A percentile compares a stretch with the other conserved stretches of the same genome.
phyloP scores from a whole-genome alignment of 495 filamentous ascomycete genomes.

The Hypoxylon lienhwacheense region DNA sequence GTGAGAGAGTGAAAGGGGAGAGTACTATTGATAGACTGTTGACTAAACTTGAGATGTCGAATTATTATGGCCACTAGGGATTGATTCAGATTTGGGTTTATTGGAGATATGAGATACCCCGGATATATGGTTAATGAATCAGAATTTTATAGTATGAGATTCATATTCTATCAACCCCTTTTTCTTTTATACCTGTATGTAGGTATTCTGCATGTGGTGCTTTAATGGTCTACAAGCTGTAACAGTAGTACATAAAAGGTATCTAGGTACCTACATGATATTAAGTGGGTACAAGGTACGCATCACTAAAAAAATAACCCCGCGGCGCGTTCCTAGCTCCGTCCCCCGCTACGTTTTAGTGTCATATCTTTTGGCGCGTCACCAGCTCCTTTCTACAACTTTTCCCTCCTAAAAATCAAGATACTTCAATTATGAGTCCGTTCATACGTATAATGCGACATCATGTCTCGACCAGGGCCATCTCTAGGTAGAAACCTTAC shows the following conservation, averaged over 20 bases:
- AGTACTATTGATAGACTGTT: conserved; percentile 58
- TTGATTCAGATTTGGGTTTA: no score
- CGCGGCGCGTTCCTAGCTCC: conserved; percentile 19
- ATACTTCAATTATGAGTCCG: no score
- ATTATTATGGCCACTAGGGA: conserved; percentile 50
- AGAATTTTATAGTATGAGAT: neutral
- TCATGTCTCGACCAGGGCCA: conserved; percentile 49
- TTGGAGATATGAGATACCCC: conserved; percentile 32
- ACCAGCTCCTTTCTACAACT: conserved; percentile 10
- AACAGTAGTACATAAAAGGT: no score
- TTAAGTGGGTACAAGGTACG: neutral
- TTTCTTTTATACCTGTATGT: neutral
- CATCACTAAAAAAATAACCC: conserved; percentile 13
- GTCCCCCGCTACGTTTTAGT: neutral
- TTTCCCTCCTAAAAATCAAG: no score
- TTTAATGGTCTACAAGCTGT: no score
- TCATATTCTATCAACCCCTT: neutral
- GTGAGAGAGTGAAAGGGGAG: conserved; percentile 37
- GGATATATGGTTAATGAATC: no score
- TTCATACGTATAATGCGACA: conserved; percentile 19
- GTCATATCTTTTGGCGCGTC: conserved; percentile 10
- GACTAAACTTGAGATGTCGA: conserved; percentile 62
- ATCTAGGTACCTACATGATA: neutral
- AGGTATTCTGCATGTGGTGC: neutral
- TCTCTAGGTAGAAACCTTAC: conserved; percentile 67